Conservation (phyloP, 2,329 filamentous ascomycete genomes). For the Ophiosphaerella narmari region DNA sequence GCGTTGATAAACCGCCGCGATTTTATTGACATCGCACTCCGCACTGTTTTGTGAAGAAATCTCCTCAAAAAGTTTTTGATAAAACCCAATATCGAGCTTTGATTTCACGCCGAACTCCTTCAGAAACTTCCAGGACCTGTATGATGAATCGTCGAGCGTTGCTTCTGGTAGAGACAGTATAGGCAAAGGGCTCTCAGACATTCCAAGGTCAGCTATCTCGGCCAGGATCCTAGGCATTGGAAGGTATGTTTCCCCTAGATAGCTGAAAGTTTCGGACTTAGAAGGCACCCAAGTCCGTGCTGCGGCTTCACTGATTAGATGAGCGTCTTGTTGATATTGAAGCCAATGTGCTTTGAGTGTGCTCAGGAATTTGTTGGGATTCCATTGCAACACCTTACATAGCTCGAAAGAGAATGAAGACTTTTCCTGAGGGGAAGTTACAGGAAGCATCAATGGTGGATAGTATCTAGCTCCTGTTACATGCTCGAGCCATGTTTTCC, state of each 20-base stretch:
- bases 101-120: slow-evolving; percentile 14
- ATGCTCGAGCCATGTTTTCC: slow-evolving; percentile 14
- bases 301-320: not conserved
- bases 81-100: slow-evolving; percentile 11
- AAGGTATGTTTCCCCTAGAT: too few relatives aligned
- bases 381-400: too few relatives aligned
- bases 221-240: slow-evolving; percentile 9
- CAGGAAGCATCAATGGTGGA: slow-evolving; percentile 5
- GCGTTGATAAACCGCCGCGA: not conserved
- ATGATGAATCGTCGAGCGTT: not conserved
- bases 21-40: too few relatives aligned
- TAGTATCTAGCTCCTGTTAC: slow-evolving; percentile 11
- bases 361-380: slow-evolving; percentile 11
- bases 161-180: slow-evolving; percentile 6
- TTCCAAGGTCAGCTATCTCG: not conserved
- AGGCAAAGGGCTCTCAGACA: not conserved
- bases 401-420: too few relatives aligned
- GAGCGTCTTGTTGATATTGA: slow-evolving; percentile 7
- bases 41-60: too few relatives aligned
- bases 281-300: slow-evolving; percentile 6
- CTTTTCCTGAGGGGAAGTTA: too few relatives aligned
- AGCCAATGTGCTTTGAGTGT: slow-evolving; percentile 20
- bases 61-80: too few relatives aligned
- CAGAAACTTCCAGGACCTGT: slow-evolving; percentile 18
- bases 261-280: too few relatives aligned